Percentiles rank a stretch among this genome's conserved stretches.
Conservation (phyloP, 2,329 filamentous ascomycete genomes). For the Fusarium agapanthi region DNA sequence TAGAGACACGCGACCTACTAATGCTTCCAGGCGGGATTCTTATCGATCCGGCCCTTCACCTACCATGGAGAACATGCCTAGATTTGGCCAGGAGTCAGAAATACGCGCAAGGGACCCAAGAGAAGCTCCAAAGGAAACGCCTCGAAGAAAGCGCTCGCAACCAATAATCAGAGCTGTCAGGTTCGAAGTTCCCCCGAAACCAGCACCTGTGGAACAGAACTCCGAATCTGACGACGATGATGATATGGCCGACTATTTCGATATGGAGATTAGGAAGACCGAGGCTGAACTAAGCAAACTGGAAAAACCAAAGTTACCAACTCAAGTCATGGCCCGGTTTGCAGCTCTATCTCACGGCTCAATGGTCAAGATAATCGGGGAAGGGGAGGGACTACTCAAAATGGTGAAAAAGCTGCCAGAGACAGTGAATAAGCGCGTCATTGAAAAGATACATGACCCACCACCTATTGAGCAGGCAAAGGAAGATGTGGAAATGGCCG, state of each 20-base stretch:
- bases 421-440: conserved; percentile 8
- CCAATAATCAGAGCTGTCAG: conserved; percentile 47
- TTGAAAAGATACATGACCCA: conserved; percentile 2
- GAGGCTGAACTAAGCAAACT: conserved; percentile 60
- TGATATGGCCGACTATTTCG: conserved; percentile 66
- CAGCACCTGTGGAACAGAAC: conserved; percentile 44
- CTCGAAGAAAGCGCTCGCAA: conserved; percentile 41
- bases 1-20: conserved; percentile 28
- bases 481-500: conserved; percentile 33
- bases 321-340: conserved; percentile 56
- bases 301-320: conserved; percentile 51
- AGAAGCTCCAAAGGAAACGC: conserved; percentile 19
- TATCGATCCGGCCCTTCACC: conserved; percentile 36
- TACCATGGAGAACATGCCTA: conserved; percentile 33
- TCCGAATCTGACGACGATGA: conserved; percentile 66
- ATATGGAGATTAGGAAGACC: conserved; percentile 60
- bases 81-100: conserved; percentile 15
- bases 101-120: conserved; percentile 18
- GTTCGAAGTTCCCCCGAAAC: conserved; percentile 53
- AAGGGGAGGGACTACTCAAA: conserved; percentile 54
- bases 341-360: conserved; percentile 59
- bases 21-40: conserved; percentile 26
- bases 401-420: conserved; percentile 55
- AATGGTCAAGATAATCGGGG: conserved; percentile 57
- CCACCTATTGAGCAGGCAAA: not conserved